Conservation (phyloP, 2,329 filamentous ascomycete genomes). For the Harringtonia lauricola region DNA sequence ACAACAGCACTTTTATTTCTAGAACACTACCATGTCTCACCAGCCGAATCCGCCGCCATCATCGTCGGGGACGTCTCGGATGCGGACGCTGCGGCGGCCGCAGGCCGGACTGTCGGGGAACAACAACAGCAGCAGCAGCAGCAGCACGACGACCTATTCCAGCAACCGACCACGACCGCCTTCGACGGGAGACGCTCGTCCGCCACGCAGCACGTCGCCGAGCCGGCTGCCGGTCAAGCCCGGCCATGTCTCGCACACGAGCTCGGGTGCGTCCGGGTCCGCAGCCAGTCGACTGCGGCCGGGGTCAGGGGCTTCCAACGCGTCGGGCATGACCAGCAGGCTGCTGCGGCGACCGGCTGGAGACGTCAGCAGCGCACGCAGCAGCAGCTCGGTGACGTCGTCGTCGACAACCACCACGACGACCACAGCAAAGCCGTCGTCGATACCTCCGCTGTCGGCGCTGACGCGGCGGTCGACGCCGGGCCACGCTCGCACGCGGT, state of each 20-base stretch:
- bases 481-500: constrained; percentile 28
- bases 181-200: constrained; percentile 1
- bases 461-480: constrained; percentile 1
- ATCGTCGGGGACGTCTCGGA: constrained; percentile 25
- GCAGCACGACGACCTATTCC: neutral
- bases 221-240: constrained; percentile 37
- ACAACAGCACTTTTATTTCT: too few relatives aligned
- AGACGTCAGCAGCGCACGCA: too few relatives aligned
- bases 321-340: too few relatives aligned
- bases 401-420: too few relatives aligned
- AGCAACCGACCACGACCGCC: too few relatives aligned
- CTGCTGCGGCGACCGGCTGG: neutral
- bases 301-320: too few relatives aligned
- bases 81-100: constrained; percentile 37
- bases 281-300: too few relatives aligned
- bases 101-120: constrained; percentile 9
- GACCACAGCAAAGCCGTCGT: too few relatives aligned
- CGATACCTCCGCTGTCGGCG: too few relatives aligned
- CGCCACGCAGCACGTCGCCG: constrained; percentile 29
- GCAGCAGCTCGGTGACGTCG: too few relatives aligned
- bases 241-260: neutral
- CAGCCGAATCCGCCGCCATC: constrained; percentile 16
- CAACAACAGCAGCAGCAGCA: constrained; percentile 4
- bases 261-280: neutral
- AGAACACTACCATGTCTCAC: too few relatives aligned